Percentiles rank a stretch among this genome's conserved stretches.
phyloP scores from a whole-genome alignment of 2,329 filamentous ascomycete species.

The Diaporthe sp. region DNA sequence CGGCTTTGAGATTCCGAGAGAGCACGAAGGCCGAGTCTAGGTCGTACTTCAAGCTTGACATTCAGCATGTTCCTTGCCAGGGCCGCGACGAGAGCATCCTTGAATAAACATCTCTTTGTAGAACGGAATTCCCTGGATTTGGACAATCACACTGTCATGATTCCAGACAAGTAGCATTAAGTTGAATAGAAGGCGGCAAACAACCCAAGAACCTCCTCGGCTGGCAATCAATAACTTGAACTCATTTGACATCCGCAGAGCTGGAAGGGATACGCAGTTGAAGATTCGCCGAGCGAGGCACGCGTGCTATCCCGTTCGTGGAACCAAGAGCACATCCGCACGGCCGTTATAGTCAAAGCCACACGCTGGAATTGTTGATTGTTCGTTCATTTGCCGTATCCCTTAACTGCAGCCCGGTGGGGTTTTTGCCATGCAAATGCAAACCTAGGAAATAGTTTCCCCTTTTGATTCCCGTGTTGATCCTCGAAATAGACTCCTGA shows the following conservation, averaged over 20 bases:
- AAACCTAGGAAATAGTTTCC: conserved; percentile 56
- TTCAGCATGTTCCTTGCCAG: neutral
- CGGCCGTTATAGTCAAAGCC: conserved; percentile 13
- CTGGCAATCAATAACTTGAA: no score
- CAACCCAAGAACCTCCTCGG: no score
- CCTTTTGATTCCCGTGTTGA: conserved; percentile 46
- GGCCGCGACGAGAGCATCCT: neutral
- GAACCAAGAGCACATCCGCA: neutral
- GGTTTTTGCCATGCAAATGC: conserved; percentile 64
- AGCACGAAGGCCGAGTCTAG: neutral
- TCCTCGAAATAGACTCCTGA: conserved; percentile 46
- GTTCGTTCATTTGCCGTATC: conserved; percentile 66
- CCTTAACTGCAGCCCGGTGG: conserved; percentile 62
- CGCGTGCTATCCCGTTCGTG: neutral
- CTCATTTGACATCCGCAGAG: neutral
- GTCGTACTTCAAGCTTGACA: neutral
- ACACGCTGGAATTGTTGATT: conserved; percentile 51
- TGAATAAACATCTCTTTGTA: neutral
- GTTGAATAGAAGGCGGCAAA: no score
- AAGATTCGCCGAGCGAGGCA: neutral
- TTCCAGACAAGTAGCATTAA: neutral
- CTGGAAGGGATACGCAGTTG: neutral
- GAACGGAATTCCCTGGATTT: neutral
- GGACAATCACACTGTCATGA: neutral
- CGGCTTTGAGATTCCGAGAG: no score